These are phyloP conservation scores for Beauveria sp. DNA, from an alignment of 2,329 filamentous ascomycete genomes.

Conservation along the genomic window DNA sequence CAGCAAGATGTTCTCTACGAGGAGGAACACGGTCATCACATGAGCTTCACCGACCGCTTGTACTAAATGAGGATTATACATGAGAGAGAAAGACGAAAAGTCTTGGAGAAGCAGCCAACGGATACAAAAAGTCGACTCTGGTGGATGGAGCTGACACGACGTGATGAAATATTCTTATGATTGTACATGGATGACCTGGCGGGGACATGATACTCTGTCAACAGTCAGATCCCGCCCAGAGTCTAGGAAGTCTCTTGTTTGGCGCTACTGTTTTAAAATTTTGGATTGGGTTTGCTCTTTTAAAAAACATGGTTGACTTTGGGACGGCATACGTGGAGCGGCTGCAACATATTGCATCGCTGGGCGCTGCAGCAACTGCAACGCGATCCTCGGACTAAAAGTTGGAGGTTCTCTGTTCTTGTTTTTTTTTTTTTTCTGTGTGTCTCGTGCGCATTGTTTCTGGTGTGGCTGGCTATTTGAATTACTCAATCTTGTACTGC, in stretches of 20 bases:
- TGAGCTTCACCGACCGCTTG: slow-evolving; percentile 36
- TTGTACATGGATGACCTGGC: slow-evolving; percentile 1
- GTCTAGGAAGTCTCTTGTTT: slow-evolving; percentile 7
- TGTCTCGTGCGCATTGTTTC: neutral
- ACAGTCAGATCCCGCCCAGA: slow-evolving; percentile 9
- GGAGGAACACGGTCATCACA: slow-evolving; percentile 32
- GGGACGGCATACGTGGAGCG: neutral
- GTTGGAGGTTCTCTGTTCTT: neutral
- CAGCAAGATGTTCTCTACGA: slow-evolving; percentile 39
- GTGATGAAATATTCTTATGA: slow-evolving; percentile 12
- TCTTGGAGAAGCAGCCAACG: neutral
- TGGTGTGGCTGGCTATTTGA: slow-evolving; percentile 3
- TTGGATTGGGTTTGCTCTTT: neutral
- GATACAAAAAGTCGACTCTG: neutral
- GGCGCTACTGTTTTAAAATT: neutral
- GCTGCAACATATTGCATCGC: neutral
- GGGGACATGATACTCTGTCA: slow-evolving; percentile 4
- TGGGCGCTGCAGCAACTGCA: neutral
- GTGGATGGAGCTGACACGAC: neutral
- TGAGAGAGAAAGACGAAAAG: neutral
- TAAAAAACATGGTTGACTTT: neutral
- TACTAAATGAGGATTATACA: slow-evolving; percentile 25
- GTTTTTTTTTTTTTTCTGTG: neutral
- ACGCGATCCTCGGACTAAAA: neutral
- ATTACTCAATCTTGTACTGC: neutral